Evolutionary conservation across 257 asterid genomes (phyloP).

Genomic region (Solanum okadae): DNA sequence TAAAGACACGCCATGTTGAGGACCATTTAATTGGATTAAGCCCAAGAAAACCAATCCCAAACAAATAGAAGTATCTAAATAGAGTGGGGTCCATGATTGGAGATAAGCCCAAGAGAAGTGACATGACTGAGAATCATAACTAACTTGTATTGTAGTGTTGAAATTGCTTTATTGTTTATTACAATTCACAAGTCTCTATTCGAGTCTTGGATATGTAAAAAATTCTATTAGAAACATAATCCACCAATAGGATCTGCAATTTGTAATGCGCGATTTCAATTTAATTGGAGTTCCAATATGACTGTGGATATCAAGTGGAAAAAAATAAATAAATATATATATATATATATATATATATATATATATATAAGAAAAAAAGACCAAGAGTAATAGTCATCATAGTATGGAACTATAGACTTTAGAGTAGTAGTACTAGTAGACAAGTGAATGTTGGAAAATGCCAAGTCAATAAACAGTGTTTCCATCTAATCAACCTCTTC

Average conservation of each 20-base stretch:
- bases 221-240: too few species aligned
- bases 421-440: not conserved
- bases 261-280: too few species aligned
- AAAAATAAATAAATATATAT: too few species aligned
- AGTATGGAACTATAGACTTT: not conserved
- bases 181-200: too few species aligned
- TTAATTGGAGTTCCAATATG: too few species aligned
- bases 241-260: not conserved
- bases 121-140: not conserved
- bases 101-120: constrained; percentile 2
- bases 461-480: constrained; percentile 9
- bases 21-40: not conserved
- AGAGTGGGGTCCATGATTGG: not conserved
- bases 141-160: too few species aligned
- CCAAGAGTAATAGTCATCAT: not conserved
- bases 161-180: too few species aligned
- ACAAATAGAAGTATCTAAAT: not conserved
- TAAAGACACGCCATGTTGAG: not conserved
- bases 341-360: too few species aligned
- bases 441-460: constrained; percentile 9
- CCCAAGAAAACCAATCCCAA: not conserved
- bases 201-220: too few species aligned
- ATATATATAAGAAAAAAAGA: too few species aligned
- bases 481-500: not conserved
- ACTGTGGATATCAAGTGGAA: too few species aligned